Base-by-base conservation (phyloP, 176 grass and related monocot species). In the Echinochloa phyllopogon region DNA sequence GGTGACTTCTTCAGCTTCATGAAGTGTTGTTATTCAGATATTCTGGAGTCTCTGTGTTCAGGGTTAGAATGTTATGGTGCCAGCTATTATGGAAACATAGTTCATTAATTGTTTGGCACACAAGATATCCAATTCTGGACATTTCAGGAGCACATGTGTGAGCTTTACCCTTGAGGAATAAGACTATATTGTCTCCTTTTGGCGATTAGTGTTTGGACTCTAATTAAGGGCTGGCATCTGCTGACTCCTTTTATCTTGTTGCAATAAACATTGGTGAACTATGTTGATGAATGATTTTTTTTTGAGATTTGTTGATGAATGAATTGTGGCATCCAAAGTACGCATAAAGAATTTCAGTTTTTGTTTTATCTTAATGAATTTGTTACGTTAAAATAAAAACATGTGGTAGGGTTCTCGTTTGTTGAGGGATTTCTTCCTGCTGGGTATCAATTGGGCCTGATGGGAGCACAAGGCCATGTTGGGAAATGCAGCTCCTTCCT, bases 1-100 rank as follows among this genome's bases (percentile, higher is more conserved):
- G 9, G 83, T 92, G 56, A 56, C 93, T 85, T 21, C 69, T 40
- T 80, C 52, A 21, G 83, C 89, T 37, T 90, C 93, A 17, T 98
- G 81, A 93, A 67, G 41, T 47, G 14, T 2, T 81, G 10, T 18
- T 74, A 23, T 44, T 42, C 38, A 6, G 48, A 62, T 42, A 27
- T 17, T 18, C 21, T 17, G 18, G 27, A 60, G 1, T 7, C 18
- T 7, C 33, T 44, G 21, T 13, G 0, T 38, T 44, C 21, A 70
- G 18, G 0, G 53, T 77, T 17, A 36, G 17, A 64, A 79, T 57
- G 24, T 27, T 71, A 44, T 63, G 10, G 20, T 64, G 11, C 59
- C 25, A 18, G 48, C 40, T 71, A 25, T 62, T 86, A 25, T 62
- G 84, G 57, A 57, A 36, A 12, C 47, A 36, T 17, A 36, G 18